Conservation (phyloP, 805 yeast species). For the Cyberlindnera japonica region DNA sequence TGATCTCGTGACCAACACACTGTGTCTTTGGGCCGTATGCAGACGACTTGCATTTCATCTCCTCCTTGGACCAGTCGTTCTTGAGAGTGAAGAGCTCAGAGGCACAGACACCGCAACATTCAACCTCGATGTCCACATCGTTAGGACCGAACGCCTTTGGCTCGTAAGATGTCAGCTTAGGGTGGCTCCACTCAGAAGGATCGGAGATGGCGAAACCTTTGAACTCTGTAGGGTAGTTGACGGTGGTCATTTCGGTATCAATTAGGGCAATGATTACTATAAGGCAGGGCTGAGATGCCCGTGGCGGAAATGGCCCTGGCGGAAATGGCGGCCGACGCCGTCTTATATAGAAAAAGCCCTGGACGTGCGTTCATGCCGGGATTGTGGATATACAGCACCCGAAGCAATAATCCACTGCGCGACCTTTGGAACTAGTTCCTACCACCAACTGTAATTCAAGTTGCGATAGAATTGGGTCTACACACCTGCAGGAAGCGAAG, state of each 20-base stretch:
- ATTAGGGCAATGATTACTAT: too few relatives aligned
- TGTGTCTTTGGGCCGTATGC: slow-evolving; percentile 35
- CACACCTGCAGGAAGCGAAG: too few relatives aligned
- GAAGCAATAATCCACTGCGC: too few relatives aligned
- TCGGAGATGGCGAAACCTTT: slow-evolving; percentile 56
- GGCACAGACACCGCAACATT: slow-evolving; percentile 67
- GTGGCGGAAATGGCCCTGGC: too few relatives aligned
- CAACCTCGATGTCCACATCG: slow-evolving; percentile 56
- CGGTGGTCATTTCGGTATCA: not conserved
- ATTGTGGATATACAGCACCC: too few relatives aligned
- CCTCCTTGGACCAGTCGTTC: slow-evolving; percentile 45
- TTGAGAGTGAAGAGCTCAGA: slow-evolving; percentile 51
- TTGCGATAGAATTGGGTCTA: too few relatives aligned
- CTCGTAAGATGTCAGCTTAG: slow-evolving; percentile 45
- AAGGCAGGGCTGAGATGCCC: too few relatives aligned
- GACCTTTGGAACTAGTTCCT: too few relatives aligned
- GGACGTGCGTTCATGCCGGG: too few relatives aligned
- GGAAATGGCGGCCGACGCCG: too few relatives aligned
- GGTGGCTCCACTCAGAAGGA: slow-evolving; percentile 51
- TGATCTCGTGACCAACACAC: slow-evolving; percentile 67
- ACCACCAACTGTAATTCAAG: too few relatives aligned
- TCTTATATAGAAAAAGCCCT: too few relatives aligned
- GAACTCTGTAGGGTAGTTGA: slow-evolving; percentile 41
- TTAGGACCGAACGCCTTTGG: slow-evolving; percentile 42
- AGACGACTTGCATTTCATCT: slow-evolving; percentile 22